Evolutionary conservation across 768 basidiomycete genomes (phyloP).

Genomic region (Tricholoma matsutake): DNA sequence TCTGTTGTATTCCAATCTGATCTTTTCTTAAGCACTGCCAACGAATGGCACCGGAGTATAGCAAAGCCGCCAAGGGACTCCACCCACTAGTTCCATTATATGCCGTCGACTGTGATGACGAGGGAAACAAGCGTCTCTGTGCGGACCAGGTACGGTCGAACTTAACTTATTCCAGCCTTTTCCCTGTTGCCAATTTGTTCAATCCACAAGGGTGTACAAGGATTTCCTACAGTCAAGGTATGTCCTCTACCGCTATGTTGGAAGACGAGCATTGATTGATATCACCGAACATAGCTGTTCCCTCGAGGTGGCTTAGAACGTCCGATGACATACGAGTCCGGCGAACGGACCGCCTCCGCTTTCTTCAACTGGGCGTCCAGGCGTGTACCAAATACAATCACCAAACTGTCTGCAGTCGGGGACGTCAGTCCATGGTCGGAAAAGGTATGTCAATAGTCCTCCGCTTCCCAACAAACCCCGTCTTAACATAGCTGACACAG

Average conservation of each 20-base stretch:
- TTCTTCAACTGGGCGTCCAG: slow-evolving; percentile 76
- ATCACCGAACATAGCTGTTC: slow-evolving; percentile 50
- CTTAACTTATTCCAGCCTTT: not conserved
- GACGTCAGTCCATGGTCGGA: slow-evolving; percentile 68
- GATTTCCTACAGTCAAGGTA: slow-evolving; percentile 93
- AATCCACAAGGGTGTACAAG: slow-evolving; percentile 60
- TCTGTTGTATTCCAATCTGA: not conserved
- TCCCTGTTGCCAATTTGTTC: not conserved
- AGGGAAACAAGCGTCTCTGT: slow-evolving; percentile 78
- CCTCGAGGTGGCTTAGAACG: slow-evolving; percentile 67
- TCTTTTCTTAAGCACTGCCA: slow-evolving; percentile 69
- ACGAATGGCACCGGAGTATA: slow-evolving; percentile 79
- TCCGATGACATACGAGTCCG: slow-evolving; percentile 62
- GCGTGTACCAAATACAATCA: slow-evolving; percentile 70
- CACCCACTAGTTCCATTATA: slow-evolving; percentile 84
- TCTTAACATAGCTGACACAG: slow-evolving; percentile 1
- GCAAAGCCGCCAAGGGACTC: slow-evolving; percentile 74
- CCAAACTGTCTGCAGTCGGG: slow-evolving; percentile 50
- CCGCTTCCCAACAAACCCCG: not conserved
- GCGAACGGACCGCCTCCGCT: slow-evolving; percentile 67
- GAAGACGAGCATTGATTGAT: not conserved
- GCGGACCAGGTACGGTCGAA: slow-evolving; percentile 56
- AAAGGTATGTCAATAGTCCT: slow-evolving; percentile 44
- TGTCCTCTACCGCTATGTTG: slow-evolving; percentile 1
- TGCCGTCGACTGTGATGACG: slow-evolving; percentile 90